Evolutionary conservation across 106 monocot genomes (phyloP).

Genomic region (Allium fistulosum): DNA sequence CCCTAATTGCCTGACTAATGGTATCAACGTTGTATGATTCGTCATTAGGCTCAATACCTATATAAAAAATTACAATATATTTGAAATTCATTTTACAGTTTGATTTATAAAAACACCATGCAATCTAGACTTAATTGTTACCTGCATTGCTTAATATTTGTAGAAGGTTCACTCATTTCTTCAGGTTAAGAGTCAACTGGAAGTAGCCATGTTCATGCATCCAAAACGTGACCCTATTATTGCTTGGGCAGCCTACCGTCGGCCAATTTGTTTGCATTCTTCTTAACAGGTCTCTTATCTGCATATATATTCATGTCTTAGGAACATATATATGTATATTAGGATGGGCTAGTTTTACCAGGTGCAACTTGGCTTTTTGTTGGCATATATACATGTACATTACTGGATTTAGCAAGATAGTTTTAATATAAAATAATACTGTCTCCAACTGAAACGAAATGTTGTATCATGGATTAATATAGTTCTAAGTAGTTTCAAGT

Average conservation of each 20-base stretch:
- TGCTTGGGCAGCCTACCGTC: conserved; percentile 41
- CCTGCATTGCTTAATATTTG: conserved; percentile 21
- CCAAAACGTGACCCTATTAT: conserved; percentile 38
- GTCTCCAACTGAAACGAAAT: no score
- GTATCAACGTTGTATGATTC: conserved; percentile 13
- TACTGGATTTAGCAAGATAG: no score
- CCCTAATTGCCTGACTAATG: conserved; percentile 23
- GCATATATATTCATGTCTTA: background rate
- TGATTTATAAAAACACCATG: no score
- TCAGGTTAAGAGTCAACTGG: conserved; percentile 19
- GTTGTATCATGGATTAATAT: no score
- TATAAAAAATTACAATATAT: no score
- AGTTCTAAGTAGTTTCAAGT: no score
- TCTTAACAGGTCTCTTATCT: conserved; percentile 26
- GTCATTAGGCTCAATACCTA: conserved; percentile 29
- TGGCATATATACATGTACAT: no score
- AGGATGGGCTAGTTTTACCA: no score
- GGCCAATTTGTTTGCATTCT: conserved; percentile 37
- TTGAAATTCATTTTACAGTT: no score
- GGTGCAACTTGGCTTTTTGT: no score
- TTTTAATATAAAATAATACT: no score
- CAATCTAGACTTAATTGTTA: background rate
- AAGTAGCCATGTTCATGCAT: conserved; percentile 49
- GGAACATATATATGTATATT: no score
- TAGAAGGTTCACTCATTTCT: conserved; percentile 23